Percentiles rank a stretch among this genome's conserved stretches.
These are phyloP conservation scores for Phytopythium delawarense DNA, from an alignment of 352 stramenopile genomes.

Conservation along the genomic window DNA sequence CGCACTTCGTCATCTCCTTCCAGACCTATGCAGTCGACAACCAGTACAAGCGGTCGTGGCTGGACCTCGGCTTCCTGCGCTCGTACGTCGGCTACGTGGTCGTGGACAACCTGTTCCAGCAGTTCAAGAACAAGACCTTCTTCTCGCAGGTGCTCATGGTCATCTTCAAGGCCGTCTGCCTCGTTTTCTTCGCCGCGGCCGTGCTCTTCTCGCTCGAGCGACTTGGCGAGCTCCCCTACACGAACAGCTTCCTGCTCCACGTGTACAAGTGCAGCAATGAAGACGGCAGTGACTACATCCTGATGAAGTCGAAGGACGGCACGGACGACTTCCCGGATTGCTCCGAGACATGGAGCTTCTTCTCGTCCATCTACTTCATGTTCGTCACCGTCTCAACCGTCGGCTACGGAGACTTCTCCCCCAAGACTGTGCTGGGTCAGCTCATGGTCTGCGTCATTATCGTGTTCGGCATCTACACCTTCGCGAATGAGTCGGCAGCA, in stretches of 20 bases:
- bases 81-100: slow-evolving; percentile 85
- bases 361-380: slow-evolving; percentile 88
- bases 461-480: slow-evolving; percentile 85
- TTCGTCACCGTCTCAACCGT: slow-evolving; percentile 88
- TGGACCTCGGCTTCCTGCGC: slow-evolving; percentile 84
- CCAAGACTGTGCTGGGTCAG: slow-evolving; percentile 78
- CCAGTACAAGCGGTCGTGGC: slow-evolving; percentile 64
- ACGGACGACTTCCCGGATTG: slow-evolving; percentile 52
- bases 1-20: slow-evolving; percentile 77
- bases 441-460: slow-evolving; percentile 81
- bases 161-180: slow-evolving; percentile 67
- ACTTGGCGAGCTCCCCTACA: slow-evolving; percentile 77
- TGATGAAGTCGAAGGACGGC: slow-evolving; percentile 47
- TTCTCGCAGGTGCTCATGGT: slow-evolving; percentile 72
- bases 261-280: slow-evolving; percentile 79
- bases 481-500: slow-evolving; percentile 76
- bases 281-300: slow-evolving; percentile 37
- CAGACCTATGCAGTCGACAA: slow-evolving; percentile 55
- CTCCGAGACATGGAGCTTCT: slow-evolving; percentile 81
- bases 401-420: slow-evolving; percentile 83
- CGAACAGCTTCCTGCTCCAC: slow-evolving; percentile 78
- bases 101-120: slow-evolving; percentile 61
- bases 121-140: slow-evolving; percentile 79
- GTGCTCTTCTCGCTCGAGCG: slow-evolving; percentile 85
- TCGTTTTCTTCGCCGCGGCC: slow-evolving; percentile 81